These are phyloP conservation scores for Podospora sp. DNA, from an alignment of 495 filamentous ascomycete species.

Conservation along the genomic window DNA sequence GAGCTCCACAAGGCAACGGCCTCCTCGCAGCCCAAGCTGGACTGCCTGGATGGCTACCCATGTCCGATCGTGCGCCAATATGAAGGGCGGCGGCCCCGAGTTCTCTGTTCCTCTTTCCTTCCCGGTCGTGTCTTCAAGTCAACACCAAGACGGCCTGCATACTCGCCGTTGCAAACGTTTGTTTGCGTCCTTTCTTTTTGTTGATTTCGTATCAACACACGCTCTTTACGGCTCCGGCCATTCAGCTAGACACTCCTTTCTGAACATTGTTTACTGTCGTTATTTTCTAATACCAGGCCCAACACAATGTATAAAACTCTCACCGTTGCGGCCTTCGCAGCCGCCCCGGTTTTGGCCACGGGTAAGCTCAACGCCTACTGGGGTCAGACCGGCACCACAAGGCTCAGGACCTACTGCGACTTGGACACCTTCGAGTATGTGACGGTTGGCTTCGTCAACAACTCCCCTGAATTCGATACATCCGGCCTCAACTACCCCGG, in stretches of 20 bases:
- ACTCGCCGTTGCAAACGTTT: conserved; percentile 44
- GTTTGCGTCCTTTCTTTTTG: conserved; percentile 55
- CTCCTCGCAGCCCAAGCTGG: neutral
- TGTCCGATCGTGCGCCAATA: conserved; percentile 14
- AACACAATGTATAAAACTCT: conserved; percentile 41
- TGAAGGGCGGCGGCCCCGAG: conserved; percentile 27
- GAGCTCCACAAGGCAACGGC: neutral
- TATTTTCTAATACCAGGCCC: conserved; percentile 28
- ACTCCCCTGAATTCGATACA: conserved; percentile 40
- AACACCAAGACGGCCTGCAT: conserved; percentile 40
- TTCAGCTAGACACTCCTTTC: conserved; percentile 26
- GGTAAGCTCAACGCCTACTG: conserved; percentile 40
- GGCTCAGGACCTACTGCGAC: conserved; percentile 37
- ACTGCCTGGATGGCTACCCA: neutral
- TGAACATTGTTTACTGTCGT: conserved; percentile 12
- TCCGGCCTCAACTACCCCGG: conserved; percentile 41
- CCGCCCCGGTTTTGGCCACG: conserved; percentile 32
- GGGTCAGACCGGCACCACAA: conserved; percentile 38
- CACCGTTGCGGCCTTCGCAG: conserved; percentile 39
- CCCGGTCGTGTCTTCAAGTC: conserved; percentile 34
- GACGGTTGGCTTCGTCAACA: conserved; percentile 48
- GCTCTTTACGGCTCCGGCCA: conserved; percentile 41
- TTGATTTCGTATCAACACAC: conserved; percentile 36
- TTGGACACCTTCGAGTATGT: conserved; percentile 41
- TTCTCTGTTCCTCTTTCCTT: conserved; percentile 22